Evolutionary conservation across 495 filamentous ascomycete genomes (phyloP), one percentile per base, ranked within the genome.

Genomic region (Penicillium salamii): DNA sequence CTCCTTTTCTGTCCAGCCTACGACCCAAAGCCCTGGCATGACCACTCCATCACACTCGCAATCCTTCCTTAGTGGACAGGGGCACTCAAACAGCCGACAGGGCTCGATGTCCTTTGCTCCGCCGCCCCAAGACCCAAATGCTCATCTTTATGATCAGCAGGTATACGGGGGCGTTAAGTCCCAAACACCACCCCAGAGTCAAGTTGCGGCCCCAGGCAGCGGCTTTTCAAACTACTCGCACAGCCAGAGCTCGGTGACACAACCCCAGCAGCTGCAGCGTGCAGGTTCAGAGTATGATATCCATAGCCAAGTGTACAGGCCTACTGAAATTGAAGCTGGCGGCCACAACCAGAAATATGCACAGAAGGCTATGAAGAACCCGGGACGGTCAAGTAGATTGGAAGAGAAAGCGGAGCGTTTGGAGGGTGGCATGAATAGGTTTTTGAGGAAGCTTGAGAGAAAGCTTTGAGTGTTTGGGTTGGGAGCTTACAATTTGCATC

Each of bases 381-480:
- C 68, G 3, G 70, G 66, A 36, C 66, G 66, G 40, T 50, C 70
- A 14, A 76, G 78, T 14, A 86, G 76, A 60, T 59, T 95, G 19
- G 90, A 91, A 55, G 79, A 86, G 43, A 70, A 77, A 36, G 84
- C 85, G n/a, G 78, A 75, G 2, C 74, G 78, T 55, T 54, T 93
- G 40, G 91, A 96, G 71, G 86, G 82, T 65, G 84, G 86, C 3
- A 82, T 95, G 12, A 85, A 86, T 49, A 77, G 85, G 29, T 85
- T 95, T 66, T 72, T 96, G 59, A 95, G 90, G 82, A 90, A 83
- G 70, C 74, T 96, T 61, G 91, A 96, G 76, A 93, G 93, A 80
- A 87, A 81, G 62, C 81, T 92, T 65, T 86, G 74, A 63, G 17
- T 15, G 14, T 35, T 28, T 33, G 2, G 4, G n/a, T 50, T 42